phyloP scores from a whole-genome alignment of 2,329 filamentous ascomycete species.

The Microcyclospora pomicola region DNA sequence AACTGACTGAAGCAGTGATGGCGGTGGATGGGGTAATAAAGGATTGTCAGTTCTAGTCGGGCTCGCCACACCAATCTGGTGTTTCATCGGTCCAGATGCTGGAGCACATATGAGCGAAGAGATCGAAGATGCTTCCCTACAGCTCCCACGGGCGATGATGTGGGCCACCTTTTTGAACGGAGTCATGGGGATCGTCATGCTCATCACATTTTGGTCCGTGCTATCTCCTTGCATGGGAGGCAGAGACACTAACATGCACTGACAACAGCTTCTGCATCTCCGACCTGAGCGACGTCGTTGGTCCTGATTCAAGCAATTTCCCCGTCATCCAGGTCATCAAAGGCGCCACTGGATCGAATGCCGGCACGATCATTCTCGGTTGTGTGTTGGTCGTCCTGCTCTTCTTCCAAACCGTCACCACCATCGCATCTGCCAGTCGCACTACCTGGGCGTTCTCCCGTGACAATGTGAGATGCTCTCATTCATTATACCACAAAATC shows the following conservation, averaged over 20 bases:
- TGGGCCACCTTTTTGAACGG: slow-evolving; percentile 27
- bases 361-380: slow-evolving; percentile 19
- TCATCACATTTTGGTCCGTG: slow-evolving; percentile 26
- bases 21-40: slow-evolving; percentile 28
- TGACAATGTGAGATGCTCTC: slow-evolving; percentile 11
- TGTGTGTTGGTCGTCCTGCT: slow-evolving; percentile 19
- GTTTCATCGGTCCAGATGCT: slow-evolving; percentile 25
- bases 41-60: slow-evolving; percentile 31
- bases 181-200: slow-evolving; percentile 21
- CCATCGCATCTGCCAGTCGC: slow-evolving; percentile 20
- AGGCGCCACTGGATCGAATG: slow-evolving; percentile 17
- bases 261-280: slow-evolving; percentile 17
- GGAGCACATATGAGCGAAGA: slow-evolving; percentile 25
- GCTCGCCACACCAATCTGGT: slow-evolving; percentile 26
- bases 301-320: slow-evolving; percentile 15
- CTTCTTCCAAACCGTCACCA: slow-evolving; percentile 24
- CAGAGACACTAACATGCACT: too few relatives aligned
- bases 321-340: slow-evolving; percentile 21
- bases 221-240: background rate
- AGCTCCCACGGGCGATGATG: slow-evolving; percentile 31
- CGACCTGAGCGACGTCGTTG: slow-evolving; percentile 14
- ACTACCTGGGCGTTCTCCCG: slow-evolving; percentile 23
- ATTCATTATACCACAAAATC: background rate
- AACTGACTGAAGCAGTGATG: slow-evolving; percentile 15
- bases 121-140: slow-evolving; percentile 26